Conservation (phyloP, 441 rosid genomes). For the Syzygium syzygioides region DNA sequence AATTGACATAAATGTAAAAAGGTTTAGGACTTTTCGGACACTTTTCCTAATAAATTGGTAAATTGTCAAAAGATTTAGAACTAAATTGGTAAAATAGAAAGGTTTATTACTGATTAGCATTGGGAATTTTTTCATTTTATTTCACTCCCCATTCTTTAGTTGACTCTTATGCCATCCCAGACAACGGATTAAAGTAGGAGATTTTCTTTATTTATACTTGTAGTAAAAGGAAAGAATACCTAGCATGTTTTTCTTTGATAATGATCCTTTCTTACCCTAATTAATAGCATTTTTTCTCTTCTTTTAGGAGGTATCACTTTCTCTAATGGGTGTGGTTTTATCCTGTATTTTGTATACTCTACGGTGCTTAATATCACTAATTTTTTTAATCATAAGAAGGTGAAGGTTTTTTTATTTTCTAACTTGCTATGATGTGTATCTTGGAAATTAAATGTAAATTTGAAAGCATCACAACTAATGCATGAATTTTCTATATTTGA, state of each 20-base stretch:
- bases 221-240: background rate
- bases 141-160: background rate
- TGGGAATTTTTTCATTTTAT: background rate
- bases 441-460: background rate
- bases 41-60: no score
- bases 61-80: no score
- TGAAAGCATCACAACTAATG: background rate
- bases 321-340: background rate
- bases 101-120: background rate
- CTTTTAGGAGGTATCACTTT: background rate
- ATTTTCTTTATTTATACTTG: background rate
- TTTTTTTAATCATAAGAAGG: background rate
- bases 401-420: background rate
- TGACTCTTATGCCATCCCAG: background rate
- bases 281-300: background rate
- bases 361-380: background rate
- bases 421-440: background rate
- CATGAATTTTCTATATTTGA: background rate
- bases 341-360: background rate
- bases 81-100: rapidly evolving
- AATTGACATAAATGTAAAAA: no score
- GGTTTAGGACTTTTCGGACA: no score
- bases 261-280: background rate
- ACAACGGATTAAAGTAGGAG: background rate
- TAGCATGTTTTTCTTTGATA: background rate